Conservation (phyloP, 768 basidiomycete species). For the Tricholoma furcatifolium region DNA sequence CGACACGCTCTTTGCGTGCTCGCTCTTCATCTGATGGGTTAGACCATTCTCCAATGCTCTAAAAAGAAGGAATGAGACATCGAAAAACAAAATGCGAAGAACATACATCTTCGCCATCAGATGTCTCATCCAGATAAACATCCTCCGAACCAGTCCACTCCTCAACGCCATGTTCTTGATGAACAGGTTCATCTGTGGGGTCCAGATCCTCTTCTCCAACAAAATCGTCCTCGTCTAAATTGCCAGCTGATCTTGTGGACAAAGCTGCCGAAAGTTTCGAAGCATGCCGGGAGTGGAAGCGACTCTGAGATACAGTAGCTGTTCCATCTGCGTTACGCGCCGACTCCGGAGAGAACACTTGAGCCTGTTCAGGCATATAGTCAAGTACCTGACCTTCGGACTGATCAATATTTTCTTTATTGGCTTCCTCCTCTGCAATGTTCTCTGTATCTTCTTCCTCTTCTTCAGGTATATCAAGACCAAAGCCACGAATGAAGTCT, state of each 20-base stretch:
- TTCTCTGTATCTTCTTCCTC: slow-evolving; percentile 55
- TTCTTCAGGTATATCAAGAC: slow-evolving; percentile 76
- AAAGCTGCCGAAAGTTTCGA: slow-evolving; percentile 68
- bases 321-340: slow-evolving; percentile 31
- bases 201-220: slow-evolving; percentile 21
- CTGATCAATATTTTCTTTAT: slow-evolving; percentile 33
- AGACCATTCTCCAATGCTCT: slow-evolving; percentile 88
- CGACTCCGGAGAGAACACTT: slow-evolving; percentile 26
- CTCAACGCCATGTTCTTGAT: slow-evolving; percentile 42
- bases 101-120: slow-evolving; percentile 67
- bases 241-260: slow-evolving; percentile 63
- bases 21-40: slow-evolving; percentile 91
- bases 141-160: slow-evolving; percentile 90
- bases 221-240: slow-evolving; percentile 38
- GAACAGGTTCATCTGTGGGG: slow-evolving; percentile 1
- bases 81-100: slow-evolving; percentile 8
- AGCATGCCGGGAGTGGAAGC: slow-evolving; percentile 65
- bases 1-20: slow-evolving; percentile 64
- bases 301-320: slow-evolving; percentile 49
- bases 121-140: slow-evolving; percentile 47
- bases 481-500: slow-evolving; percentile 80
- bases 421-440: slow-evolving; percentile 18
- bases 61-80: slow-evolving; percentile 18
- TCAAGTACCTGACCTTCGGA: slow-evolving; percentile 33
- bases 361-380: slow-evolving; percentile 27